These are phyloP conservation scores for Suillus plorans DNA, from an alignment of 768 basidiomycete species.

Conservation along the genomic window DNA sequence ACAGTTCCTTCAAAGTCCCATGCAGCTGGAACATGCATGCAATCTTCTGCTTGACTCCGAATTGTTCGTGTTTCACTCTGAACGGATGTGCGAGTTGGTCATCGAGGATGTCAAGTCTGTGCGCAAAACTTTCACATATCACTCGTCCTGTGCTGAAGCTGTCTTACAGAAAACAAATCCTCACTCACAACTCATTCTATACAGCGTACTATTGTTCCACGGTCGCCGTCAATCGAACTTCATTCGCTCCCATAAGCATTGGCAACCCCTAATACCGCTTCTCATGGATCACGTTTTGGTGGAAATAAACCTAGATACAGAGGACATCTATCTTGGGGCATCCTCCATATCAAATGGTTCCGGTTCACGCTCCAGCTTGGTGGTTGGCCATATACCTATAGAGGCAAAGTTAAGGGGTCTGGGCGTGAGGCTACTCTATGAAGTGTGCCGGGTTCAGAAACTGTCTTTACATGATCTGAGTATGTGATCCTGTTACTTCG, in stretches of 20 bases:
- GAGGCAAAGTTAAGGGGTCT: conserved; percentile 79
- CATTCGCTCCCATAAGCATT: conserved; percentile 78
- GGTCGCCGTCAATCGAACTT: conserved; percentile 70
- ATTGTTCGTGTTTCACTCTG: conserved; percentile 88
- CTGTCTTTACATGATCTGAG: conserved; percentile 76
- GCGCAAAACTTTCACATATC: conserved; percentile 23
- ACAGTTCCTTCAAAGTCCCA: conserved; percentile 78
- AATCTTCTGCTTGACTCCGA: conserved; percentile 77
- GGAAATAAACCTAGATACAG: conserved; percentile 76
- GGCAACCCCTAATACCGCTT: conserved; percentile 77
- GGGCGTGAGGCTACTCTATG: conserved; percentile 78
- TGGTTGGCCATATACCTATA: conserved; percentile 58
- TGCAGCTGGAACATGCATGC: conserved; percentile 85
- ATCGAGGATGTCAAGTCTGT: conserved; percentile 69
- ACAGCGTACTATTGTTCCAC: conserved; percentile 71
- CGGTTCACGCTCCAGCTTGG: conserved; percentile 39
- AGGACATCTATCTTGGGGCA: conserved; percentile 52
- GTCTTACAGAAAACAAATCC: conserved; percentile 74
- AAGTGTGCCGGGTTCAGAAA: conserved; percentile 91
- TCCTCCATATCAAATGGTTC: conserved; percentile 28
- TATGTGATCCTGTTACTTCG: conserved; percentile 37
- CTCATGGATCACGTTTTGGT: conserved; percentile 84
- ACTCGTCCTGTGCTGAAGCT: conserved; percentile 9
- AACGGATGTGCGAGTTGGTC: conserved; percentile 84
- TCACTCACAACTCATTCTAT: conserved; percentile 77